phyloP scores from a whole-genome alignment of 108 stramenopile genomes.

The Seminavis robusta region DNA sequence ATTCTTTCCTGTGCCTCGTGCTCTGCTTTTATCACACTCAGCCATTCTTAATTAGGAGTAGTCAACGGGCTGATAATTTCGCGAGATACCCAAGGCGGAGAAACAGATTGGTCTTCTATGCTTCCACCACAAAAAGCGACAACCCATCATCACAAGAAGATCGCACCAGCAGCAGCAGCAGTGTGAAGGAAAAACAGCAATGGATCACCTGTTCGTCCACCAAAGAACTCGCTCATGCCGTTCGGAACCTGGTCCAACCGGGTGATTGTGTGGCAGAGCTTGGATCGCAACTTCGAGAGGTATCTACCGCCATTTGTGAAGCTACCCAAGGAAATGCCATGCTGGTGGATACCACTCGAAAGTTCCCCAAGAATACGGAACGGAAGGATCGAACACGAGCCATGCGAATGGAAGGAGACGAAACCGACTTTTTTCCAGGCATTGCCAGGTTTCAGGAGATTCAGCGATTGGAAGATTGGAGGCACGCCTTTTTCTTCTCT shows the following conservation, averaged over 20 bases:
- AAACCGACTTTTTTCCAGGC: conserved; percentile 13
- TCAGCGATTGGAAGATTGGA: conserved; percentile 23
- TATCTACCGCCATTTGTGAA: conserved; percentile 27
- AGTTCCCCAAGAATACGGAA: conserved; percentile 29
- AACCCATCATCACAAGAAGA: too few relatives aligned
- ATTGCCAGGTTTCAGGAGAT: conserved; percentile 34
- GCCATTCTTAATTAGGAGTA: too few relatives aligned
- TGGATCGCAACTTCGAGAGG: conserved; percentile 42
- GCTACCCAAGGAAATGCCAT: conserved; percentile 1
- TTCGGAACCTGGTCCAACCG: not conserved
- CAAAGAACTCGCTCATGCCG: conserved; percentile 19
- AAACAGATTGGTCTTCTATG: too few relatives aligned
- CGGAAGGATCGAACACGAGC: conserved; percentile 19
- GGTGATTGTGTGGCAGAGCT: conserved; percentile 37
- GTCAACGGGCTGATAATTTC: too few relatives aligned
- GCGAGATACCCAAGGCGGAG: too few relatives aligned
- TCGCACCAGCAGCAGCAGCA: too few relatives aligned
- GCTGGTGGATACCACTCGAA: conserved; percentile 43
- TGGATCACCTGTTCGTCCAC: conserved; percentile 19
- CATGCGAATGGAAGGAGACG: conserved; percentile 23
- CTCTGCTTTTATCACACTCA: too few relatives aligned
- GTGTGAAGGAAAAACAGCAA: too few relatives aligned
- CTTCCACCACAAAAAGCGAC: too few relatives aligned
- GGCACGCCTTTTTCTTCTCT: conserved; percentile 24
- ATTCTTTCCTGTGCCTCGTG: too few relatives aligned